Conservation (phyloP, 2,329 filamentous ascomycete genomes). For the Lecanoromycetidae sp. region DNA sequence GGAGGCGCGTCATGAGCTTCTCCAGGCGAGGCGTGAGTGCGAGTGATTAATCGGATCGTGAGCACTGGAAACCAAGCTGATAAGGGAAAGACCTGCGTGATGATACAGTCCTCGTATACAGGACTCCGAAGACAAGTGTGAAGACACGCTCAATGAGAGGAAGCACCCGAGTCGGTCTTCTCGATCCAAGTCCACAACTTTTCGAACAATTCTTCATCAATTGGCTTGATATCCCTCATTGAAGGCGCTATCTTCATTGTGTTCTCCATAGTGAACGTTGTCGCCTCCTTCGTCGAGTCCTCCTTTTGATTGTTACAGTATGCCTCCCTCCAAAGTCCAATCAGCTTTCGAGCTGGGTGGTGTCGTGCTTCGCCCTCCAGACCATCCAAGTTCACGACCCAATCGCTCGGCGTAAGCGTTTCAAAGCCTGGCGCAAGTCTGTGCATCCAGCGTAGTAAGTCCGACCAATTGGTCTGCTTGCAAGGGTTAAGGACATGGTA, state of each 20-base stretch:
- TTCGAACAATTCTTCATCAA: constrained; percentile 18
- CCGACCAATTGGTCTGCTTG: constrained; percentile 27
- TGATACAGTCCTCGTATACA: too few relatives aligned
- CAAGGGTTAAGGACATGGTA: constrained; percentile 44
- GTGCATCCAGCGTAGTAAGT: constrained; percentile 33
- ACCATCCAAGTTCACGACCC: constrained; percentile 26
- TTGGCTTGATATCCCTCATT: constrained; percentile 27
- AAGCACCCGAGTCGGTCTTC: too few relatives aligned
- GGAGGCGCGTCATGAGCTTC: too few relatives aligned
- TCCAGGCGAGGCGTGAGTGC: too few relatives aligned
- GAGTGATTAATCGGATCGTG: too few relatives aligned
- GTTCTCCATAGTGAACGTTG: constrained; percentile 30
- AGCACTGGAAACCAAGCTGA: too few relatives aligned
- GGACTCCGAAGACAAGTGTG: too few relatives aligned
- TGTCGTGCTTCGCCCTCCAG: constrained; percentile 1
- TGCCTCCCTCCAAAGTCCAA: constrained; percentile 16
- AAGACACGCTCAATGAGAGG: too few relatives aligned
- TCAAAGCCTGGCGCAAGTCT: constrained; percentile 43
- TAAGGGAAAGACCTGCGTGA: too few relatives aligned
- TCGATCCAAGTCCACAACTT: constrained; percentile 17
- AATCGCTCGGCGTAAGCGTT: constrained; percentile 33
- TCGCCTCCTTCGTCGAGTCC: constrained; percentile 26
- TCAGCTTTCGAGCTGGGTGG: constrained; percentile 15
- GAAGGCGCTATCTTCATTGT: constrained; percentile 26
- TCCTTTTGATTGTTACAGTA: constrained; percentile 23